Conservation (phyloP, 345 rosid species). For the Cardamine chenopodiifolia region DNA sequence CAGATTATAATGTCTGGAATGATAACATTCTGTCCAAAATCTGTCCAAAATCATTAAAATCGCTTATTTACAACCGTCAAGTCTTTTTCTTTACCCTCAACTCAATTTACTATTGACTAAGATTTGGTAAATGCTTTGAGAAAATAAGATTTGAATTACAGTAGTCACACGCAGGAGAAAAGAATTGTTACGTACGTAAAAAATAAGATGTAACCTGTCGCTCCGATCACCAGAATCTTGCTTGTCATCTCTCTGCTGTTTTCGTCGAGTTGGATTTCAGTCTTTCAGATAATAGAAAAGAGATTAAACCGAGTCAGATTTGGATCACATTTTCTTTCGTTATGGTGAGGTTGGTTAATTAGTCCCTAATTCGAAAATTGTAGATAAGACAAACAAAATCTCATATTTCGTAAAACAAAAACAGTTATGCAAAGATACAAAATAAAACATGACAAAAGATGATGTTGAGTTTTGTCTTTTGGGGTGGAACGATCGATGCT, state of each 20-base stretch:
- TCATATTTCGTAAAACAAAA: no score
- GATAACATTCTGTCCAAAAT: neutral
- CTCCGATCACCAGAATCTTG: constrained; percentile 52
- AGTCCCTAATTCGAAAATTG: no score
- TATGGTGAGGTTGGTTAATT: no score
- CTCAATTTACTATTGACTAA: neutral
- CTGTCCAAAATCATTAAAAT: neutral
- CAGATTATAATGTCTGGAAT: neutral
- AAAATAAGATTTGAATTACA: neutral
- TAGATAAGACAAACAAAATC: no score
- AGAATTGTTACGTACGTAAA: no score
- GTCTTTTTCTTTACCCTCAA: neutral
- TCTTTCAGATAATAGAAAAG: neutral
- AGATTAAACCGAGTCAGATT: neutral
- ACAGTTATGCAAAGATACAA: no score
- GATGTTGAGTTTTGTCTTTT: constrained; percentile 21
- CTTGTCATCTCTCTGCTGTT: constrained; percentile 30
- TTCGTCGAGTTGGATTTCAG: neutral
- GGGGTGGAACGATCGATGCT: neutral
- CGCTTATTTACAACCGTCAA: neutral
- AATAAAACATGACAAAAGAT: no score
- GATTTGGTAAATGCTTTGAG: neutral
- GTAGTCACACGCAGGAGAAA: no score
- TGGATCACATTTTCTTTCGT: no score
- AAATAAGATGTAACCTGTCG: constrained; percentile 44